phyloP scores from a whole-genome alignment of 2,329 filamentous ascomycete species.

The Fusarium sp. region DNA sequence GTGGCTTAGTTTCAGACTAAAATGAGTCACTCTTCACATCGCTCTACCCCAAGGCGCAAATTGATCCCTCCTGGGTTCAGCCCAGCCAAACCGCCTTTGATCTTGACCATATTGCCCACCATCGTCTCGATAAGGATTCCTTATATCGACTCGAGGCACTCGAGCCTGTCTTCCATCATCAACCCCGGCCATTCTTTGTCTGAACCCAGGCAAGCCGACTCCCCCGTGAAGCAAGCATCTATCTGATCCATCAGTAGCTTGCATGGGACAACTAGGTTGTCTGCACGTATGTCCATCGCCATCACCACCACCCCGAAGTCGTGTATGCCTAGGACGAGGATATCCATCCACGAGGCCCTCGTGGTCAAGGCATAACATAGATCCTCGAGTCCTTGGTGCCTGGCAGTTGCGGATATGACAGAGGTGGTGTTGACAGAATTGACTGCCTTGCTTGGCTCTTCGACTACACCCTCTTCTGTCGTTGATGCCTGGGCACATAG shows the following conservation, averaged over 20 bases:
- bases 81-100: conserved; percentile 31
- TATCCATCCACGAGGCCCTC: conserved; percentile 31
- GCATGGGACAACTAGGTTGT: conserved; percentile 30
- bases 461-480: conserved; percentile 21
- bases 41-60: conserved; percentile 34
- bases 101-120: not conserved
- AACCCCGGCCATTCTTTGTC: not conserved
- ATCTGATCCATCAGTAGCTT: conserved; percentile 9
- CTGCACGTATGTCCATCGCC: conserved; percentile 34
- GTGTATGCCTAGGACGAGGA: conserved; percentile 12
- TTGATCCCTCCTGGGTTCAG: conserved; percentile 23
- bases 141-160: not conserved
- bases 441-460: conserved; percentile 8
- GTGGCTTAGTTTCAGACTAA: conserved; percentile 2
- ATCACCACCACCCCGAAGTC: not conserved
- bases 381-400: conserved; percentile 16
- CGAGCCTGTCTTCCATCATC: not conserved
- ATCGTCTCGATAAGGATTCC: not conserved
- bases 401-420: conserved; percentile 40
- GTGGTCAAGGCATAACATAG: conserved; percentile 35
- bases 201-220: not conserved
- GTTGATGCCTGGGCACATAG: conserved; percentile 11
- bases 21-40: conserved; percentile 13
- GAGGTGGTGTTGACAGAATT: conserved; percentile 37
- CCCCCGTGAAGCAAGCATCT: conserved; percentile 31